A percentile compares a stretch with the other conserved stretches of the same genome.
Conservation (phyloP, 768 basidiomycete genomes). For the Amylocystis lapponica region DNA sequence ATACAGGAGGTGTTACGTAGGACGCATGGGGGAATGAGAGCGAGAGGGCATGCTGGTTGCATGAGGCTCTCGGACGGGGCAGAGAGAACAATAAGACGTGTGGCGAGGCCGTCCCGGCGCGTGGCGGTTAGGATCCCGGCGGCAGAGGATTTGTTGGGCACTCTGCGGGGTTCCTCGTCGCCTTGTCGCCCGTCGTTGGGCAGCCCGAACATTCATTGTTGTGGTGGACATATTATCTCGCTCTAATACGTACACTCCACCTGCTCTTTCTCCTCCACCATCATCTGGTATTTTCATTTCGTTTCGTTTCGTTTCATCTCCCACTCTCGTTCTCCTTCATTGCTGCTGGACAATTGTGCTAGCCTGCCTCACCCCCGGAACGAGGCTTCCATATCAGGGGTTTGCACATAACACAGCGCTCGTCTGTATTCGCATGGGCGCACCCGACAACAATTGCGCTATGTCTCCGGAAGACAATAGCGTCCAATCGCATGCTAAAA, state of each 20-base stretch:
- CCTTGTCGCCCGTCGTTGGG: slow-evolving; percentile 1
- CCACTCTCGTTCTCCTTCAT: not conserved
- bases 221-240: not conserved
- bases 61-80: slow-evolving; percentile 20
- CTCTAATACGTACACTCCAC: not conserved
- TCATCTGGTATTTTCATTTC: slow-evolving; percentile 1
- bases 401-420: slow-evolving; percentile 4
- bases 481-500: slow-evolving; percentile 5
- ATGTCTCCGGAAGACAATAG: slow-evolving; percentile 23
- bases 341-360: slow-evolving; percentile 3
- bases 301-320: not conserved
- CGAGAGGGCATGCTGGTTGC: slow-evolving; percentile 8
- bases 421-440: slow-evolving; percentile 2
- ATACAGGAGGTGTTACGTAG: not conserved
- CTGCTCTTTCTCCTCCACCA: not conserved
- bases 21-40: not conserved
- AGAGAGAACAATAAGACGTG: slow-evolving; percentile 10
- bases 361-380: slow-evolving; percentile 15
- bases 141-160: not conserved
- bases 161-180: slow-evolving; percentile 3
- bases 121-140: not conserved
- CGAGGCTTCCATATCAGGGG: slow-evolving; percentile 17
- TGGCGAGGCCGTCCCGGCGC: slow-evolving; percentile 2
- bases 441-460: slow-evolving; percentile 11
- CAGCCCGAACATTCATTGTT: not conserved